Base-by-base conservation (phyloP, 306 rosid genomes). In the Geum urbanum region DNA sequence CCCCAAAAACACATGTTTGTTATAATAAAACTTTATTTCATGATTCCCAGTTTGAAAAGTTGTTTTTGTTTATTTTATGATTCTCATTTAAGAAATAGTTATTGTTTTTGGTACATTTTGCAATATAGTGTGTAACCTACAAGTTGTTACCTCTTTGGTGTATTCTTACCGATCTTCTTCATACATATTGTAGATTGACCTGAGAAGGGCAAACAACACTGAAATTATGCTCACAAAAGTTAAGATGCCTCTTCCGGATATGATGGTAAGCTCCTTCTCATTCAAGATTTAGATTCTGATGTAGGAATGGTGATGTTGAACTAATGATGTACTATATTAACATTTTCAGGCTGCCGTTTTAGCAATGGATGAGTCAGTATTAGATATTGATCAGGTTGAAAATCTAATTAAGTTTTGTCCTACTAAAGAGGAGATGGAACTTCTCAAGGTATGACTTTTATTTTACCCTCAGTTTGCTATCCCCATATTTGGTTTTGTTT, bases 161-260 rank as follows among this genome's bases (percentile, higher is more conserved):
- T 78, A 43, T 66, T 60, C 52, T 58, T 41, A 43, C 37, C 35
- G 59, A 51, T 60, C 59, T 57, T 71, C 53, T 69, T 22, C 69
- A 10, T 74, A 8, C 71, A 63, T 68, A 52, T 69, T 81, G 81
- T 80, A 95, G 99, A 64, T 95, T 82, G 99, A 95, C 72, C 86
- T 95, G 56, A 91, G 96, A 84, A 87, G 99, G 86, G 97, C 97
- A 53, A 84, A 95, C 71, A 95, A 95, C 79, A 87, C 97, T 69
- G 99, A 95, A 86, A 95, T 95, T 79, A 95, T 95, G 99, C 99
- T 95, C 74, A 91, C 99, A 56, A 91, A 95, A 92, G 92, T 95
- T 80, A 91, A 91, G 92, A 95, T 95, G 96, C 96, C 97, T 24
- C 99, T 95, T 74, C 79, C 99, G 74, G 99, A 95, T 74, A 91